A percentile compares a stretch with the other conserved stretches of the same genome.
Conservation (phyloP, 2,329 filamentous ascomycete species). For the Cercospora sp. region DNA sequence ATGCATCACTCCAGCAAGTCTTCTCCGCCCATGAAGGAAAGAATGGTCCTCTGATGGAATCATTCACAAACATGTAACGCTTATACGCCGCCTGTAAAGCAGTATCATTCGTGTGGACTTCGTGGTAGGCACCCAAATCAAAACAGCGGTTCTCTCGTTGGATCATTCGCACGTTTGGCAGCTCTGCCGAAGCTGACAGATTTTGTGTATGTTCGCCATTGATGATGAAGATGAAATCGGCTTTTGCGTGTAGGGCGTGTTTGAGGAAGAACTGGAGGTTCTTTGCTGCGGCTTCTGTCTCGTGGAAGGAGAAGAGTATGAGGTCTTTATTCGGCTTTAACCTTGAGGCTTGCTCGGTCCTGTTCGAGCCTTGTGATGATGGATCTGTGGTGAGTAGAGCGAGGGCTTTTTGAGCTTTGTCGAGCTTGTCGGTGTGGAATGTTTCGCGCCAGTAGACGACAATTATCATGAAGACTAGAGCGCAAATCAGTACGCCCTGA, state of each 20-base stretch:
- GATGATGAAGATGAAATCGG: conserved; percentile 27
- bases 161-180: conserved; percentile 21
- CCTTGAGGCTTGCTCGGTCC: conserved; percentile 4
- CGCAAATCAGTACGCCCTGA: background rate
- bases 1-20: conserved; percentile 26
- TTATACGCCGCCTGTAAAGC: conserved; percentile 15
- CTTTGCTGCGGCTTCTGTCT: conserved; percentile 16
- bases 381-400: background rate
- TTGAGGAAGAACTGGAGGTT: conserved; percentile 22
- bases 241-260: conserved; percentile 23
- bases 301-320: conserved; percentile 23
- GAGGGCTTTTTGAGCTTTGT: background rate
- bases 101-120: conserved; percentile 10
- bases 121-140: conserved; percentile 22
- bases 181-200: background rate
- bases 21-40: conserved; percentile 18
- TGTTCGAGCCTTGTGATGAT: conserved; percentile 11
- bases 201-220: conserved; percentile 22
- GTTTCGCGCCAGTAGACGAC: background rate
- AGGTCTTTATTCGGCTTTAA: conserved; percentile 11
- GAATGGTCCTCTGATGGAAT: conserved; percentile 22
- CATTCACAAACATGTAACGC: conserved; percentile 22
- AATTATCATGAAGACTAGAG: background rate
- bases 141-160: conserved; percentile 23
- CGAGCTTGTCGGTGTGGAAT: background rate